These are phyloP conservation scores for Macrotyloma uniflorum DNA, from an alignment of 306 rosid species.

Conservation along the genomic window DNA sequence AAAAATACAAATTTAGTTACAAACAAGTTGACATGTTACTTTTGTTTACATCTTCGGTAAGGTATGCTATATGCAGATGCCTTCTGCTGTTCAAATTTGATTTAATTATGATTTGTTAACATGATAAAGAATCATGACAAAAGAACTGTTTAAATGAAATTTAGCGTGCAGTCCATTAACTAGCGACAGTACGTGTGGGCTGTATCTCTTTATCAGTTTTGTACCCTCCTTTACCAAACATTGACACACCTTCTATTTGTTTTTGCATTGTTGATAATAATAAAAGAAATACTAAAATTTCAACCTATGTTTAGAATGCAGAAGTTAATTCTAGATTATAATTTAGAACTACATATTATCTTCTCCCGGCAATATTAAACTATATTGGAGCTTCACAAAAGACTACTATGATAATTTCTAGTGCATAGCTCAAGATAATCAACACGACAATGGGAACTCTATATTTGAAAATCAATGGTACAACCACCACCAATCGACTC, in stretches of 20 bases:
- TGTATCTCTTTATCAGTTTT: too few relatives aligned
- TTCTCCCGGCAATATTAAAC: too few relatives aligned
- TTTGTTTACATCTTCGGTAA: background rate
- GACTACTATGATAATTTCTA: conserved; percentile 1
- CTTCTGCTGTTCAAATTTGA: conserved; percentile 12
- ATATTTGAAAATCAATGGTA: conserved; percentile 75
- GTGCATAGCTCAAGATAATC: conserved; percentile 23
- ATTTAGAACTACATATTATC: background rate
- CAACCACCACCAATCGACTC: conserved; percentile 63
- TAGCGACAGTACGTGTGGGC: too few relatives aligned
- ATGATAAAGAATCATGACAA: background rate
- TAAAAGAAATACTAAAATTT: background rate
- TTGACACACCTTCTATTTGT: too few relatives aligned
- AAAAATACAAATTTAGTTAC: background rate
- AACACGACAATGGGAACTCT: conserved; percentile 21
- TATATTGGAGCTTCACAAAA: background rate
- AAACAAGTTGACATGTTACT: background rate
- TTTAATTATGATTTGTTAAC: background rate
- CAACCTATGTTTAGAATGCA: conserved; percentile 9
- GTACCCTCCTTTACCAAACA: too few relatives aligned
- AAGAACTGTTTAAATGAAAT: background rate
- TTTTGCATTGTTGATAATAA: too few relatives aligned
- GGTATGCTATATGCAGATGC: background rate
- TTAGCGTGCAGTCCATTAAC: too few relatives aligned
- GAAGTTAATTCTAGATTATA: background rate